Conservation (phyloP, 106 monocot species). For the Dendrobium chrysotoxum region DNA sequence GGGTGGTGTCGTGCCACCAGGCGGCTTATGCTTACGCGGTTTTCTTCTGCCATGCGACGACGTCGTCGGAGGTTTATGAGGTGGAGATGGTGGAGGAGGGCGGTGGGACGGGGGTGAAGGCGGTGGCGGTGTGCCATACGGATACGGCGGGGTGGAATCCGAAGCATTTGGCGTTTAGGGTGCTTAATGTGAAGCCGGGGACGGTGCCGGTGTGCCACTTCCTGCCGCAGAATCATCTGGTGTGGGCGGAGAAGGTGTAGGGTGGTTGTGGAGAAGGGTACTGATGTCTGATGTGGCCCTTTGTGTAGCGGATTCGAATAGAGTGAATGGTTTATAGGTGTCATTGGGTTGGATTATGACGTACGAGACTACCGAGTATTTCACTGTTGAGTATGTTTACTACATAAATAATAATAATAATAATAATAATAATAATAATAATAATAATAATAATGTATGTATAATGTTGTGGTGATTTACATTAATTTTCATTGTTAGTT, state of each 20-base stretch:
- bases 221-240: constrained; percentile 36
- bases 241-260: constrained; percentile 30
- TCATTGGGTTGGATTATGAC: too few species aligned
- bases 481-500: too few species aligned
- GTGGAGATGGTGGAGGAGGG: constrained; percentile 38
- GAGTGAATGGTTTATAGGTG: too few species aligned
- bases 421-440: too few species aligned
- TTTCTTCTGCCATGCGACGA: constrained; percentile 55
- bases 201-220: constrained; percentile 64
- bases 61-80: constrained; percentile 22
- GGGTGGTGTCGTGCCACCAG: constrained; percentile 59
- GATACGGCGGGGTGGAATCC: constrained; percentile 46
- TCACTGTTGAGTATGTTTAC: too few species aligned
- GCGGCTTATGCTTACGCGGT: constrained; percentile 52
- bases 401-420: too few species aligned
- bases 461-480: too few species aligned
- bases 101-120: constrained; percentile 33
- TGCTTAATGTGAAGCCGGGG: constrained; percentile 60
- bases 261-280: too few species aligned
- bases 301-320: too few species aligned
- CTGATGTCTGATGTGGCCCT: too few species aligned
- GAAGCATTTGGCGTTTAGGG: constrained; percentile 43
- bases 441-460: too few species aligned
- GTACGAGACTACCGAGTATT: too few species aligned
- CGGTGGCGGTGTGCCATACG: constrained; percentile 55